phyloP scores from a whole-genome alignment of 2,329 filamentous ascomycete genomes.

The Cladosporium velox region DNA sequence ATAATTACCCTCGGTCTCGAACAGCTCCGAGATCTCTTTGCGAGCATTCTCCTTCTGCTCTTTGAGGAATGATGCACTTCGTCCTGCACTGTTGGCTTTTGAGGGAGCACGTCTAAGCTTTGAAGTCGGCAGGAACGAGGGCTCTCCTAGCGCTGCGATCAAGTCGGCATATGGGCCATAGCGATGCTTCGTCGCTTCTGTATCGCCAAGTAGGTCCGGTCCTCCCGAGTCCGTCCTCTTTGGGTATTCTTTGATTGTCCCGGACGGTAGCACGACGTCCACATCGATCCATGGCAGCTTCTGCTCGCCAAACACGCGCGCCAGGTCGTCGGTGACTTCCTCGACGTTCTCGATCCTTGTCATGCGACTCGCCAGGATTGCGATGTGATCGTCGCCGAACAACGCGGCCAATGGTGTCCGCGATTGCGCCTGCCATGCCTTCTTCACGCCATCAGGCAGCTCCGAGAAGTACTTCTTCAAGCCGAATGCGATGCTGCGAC shows the following conservation, averaged over 20 bases:
- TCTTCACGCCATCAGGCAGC: slow-evolving; percentile 74
- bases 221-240: slow-evolving; percentile 27
- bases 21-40: slow-evolving; percentile 84
- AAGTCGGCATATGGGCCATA: slow-evolving; percentile 78
- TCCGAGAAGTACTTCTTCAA: slow-evolving; percentile 93
- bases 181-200: slow-evolving; percentile 55
- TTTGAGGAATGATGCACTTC: slow-evolving; percentile 73
- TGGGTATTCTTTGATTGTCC: slow-evolving; percentile 57
- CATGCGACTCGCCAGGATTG: slow-evolving; percentile 84
- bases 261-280: slow-evolving; percentile 80
- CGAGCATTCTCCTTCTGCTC: slow-evolving; percentile 82
- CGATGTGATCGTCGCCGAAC: slow-evolving; percentile 91
- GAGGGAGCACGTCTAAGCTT: slow-evolving; percentile 83
- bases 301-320: slow-evolving; percentile 76
- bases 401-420: slow-evolving; percentile 61
- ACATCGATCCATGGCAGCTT: slow-evolving; percentile 82
- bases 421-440: slow-evolving; percentile 55
- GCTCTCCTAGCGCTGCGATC: slow-evolving; percentile 77
- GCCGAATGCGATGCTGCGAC: slow-evolving; percentile 86
- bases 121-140: slow-evolving; percentile 83
- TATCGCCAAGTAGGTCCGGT: slow-evolving; percentile 34
- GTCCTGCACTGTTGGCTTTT: slow-evolving; percentile 76
- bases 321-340: slow-evolving; percentile 72
- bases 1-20: slow-evolving; percentile 93
- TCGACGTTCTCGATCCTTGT: slow-evolving; percentile 73